Conservation (phyloP, 805 yeast species). For the Scheffersomyces amazonensis region DNA sequence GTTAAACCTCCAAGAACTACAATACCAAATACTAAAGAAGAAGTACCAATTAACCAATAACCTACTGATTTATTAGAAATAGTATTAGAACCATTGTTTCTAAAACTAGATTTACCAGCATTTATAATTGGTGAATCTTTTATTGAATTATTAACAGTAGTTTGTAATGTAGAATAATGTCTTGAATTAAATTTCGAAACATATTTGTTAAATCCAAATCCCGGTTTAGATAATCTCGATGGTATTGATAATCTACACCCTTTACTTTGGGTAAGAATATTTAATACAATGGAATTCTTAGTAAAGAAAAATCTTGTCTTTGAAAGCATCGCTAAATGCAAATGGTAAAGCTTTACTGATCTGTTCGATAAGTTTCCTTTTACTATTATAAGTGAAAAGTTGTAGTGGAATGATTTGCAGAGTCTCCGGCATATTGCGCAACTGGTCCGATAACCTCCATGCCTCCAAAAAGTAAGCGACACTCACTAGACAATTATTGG, state of each 20-base stretch:
- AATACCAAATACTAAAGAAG: conserved; percentile 88
- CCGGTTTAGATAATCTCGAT: background rate
- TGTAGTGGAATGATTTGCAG: too few species aligned
- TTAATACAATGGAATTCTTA: conserved; percentile 47
- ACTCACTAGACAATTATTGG: too few species aligned
- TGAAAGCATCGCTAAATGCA: conserved; percentile 35
- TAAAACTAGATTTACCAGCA: too few species aligned
- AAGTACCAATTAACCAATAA: conserved; percentile 83
- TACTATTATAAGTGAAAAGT: too few species aligned
- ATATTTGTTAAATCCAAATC: background rate
- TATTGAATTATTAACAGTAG: too few species aligned
- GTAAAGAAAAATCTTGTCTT: conserved; percentile 59
- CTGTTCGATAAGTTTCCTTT: too few species aligned
- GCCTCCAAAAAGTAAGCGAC: too few species aligned
- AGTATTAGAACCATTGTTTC: conserved; percentile 3
- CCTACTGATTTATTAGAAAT: conserved; percentile 52
- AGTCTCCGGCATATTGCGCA: too few species aligned
- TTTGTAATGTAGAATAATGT: conserved; percentile 3
- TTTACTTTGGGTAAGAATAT: conserved; percentile 21
- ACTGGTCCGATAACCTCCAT: too few species aligned
- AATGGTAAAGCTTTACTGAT: too few species aligned
- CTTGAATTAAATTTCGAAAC: conserved; percentile 3
- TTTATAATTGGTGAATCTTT: too few species aligned
- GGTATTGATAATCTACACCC: conserved; percentile 5
- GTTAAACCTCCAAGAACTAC: conserved; percentile 97